Evolutionary conservation across 441 rosid genomes (phyloP), one percentile per base, ranked within the genome.

Genomic region (Syzygium syzygioides): DNA sequence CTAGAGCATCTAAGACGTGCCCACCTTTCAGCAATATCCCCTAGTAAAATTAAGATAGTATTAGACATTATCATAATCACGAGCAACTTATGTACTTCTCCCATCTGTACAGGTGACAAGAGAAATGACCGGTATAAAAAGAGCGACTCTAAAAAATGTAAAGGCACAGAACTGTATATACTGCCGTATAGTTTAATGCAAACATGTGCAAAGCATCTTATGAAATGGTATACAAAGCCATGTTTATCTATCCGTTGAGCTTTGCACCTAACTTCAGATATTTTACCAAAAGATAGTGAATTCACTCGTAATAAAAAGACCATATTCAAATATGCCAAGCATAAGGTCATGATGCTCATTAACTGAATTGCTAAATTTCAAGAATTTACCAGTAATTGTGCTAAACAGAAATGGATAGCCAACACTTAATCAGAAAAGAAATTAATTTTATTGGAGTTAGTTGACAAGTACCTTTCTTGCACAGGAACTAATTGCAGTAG

Each of bases 11-110:
- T 84, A 97, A 93, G 88, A 97, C 97, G 87, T 96, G 98, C 79
- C 94, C 98, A 91, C 98, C 99, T 93, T 95, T 97, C 86, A 97
- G 95, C 93, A 96, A 94, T 92, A 97, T 97, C 45, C 99, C 98
- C 99, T 97, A 88, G 84, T 86, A 66, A 90, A 57, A 88, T 87
- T 88, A 41, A 91, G 19, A 87, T 86, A 79, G 71, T 85, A n/a
- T 85, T 54, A 89, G 89, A 86, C 54, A 87, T 88, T 64, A 90
- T 66, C 85, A 85, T 56, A 59, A 50, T 88, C 88, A 87, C 41
- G 60, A 64, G 80, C 48, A 41, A 56, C 23, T 62, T 23, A 32
- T 17, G 45, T 52, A 56, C 32, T 87, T 48, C 13, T 45, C 55
- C 76, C 52, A 76, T n/a, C 41, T 45, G 20, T 20, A 76, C 83